Evolutionary conservation across 2,329 filamentous ascomycete species (phyloP).

Genomic region (Nothophaeocryptopus gaeumannii): DNA sequence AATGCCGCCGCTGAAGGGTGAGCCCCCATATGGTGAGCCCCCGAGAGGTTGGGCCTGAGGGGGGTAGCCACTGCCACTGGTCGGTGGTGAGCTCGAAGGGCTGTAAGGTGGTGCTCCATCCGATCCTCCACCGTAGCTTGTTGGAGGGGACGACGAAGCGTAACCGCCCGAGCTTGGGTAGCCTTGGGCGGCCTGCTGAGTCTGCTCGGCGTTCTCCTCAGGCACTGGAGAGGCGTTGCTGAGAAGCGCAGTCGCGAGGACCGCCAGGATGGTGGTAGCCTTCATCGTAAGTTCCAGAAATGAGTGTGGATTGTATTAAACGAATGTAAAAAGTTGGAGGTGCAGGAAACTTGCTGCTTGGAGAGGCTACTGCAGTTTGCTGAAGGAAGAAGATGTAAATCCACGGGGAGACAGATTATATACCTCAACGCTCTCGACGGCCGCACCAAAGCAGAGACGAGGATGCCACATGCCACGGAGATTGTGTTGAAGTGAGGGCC

Average conservation of each 20-base stretch:
- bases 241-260: constrained; percentile 14
- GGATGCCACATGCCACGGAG: constrained; percentile 12
- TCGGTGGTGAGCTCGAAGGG: not conserved
- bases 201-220: not conserved
- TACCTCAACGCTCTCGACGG: constrained; percentile 4
- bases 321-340: constrained; percentile 19
- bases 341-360: constrained; percentile 13
- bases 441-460: constrained; percentile 5
- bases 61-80: not conserved
- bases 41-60: too few species aligned
- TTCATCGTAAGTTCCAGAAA: constrained; percentile 11
- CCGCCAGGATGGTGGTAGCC: constrained; percentile 12
- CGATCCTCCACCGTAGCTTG: not conserved
- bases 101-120: not conserved
- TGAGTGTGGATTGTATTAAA: constrained; percentile 11
- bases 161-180: not conserved
- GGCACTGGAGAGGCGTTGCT: constrained; percentile 12
- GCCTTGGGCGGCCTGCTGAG: not conserved
- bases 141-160: not conserved
- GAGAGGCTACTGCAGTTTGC: constrained; percentile 15
- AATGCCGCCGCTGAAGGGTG: not conserved
- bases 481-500: constrained; percentile 11
- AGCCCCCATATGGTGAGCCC: not conserved
- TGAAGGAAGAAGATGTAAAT: constrained; percentile 3
- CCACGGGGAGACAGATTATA: constrained; percentile 12